Base-by-base conservation (phyloP, 495 filamentous ascomycete species). In the Paragyromitra xinjiangensis region DNA sequence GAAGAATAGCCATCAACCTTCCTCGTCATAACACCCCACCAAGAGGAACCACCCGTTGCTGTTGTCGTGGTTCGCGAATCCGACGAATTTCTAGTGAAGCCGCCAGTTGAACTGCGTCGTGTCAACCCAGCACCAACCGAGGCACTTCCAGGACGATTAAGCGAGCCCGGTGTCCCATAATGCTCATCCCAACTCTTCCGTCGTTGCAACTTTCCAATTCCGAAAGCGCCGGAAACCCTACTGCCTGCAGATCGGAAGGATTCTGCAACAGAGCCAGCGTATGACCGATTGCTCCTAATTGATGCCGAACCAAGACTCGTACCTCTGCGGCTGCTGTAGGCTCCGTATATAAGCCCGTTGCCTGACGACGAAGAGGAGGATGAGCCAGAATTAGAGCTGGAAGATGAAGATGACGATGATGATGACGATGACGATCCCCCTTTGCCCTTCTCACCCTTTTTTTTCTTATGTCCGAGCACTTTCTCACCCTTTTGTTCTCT, bases 141-240 rank as follows among this genome's bases (percentile, higher is more conserved):
- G 3, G 77, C 78, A 2, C 78, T 68, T 6, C 63, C 50, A 6
- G 51, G 48, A 37, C 67, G 69, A 0, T 26, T 34, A 50, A 29
- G n/a, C n/a, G 64, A 64, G n/a, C 68, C 56, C 6, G 80, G 71
- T 1, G 73, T 81, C 7, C 79, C 79, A 39, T 72, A 81, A 26
- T 63, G 16, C 8, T 71, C 79, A 16, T 66, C 68, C 79, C 68
- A 81, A n/a, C 78, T 80, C 67, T 65, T 73, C 24, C 66, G 58
- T 3, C 71, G 69, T 45, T 59, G 64, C 19, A 59, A 8, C 29
- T 65, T 78, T 9, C 65, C 75, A 34, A 68, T 40, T 39, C 66
- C 58, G 48, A 81, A 72, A 19, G 42, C 67, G 12, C 67, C 22
- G 8, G 58, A 70, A 22, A 75, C 48, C 34, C 64, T 62, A 26